These are phyloP conservation scores for Cyphellophora attinorum DNA, from an alignment of 2,329 filamentous ascomycete species.

Conservation along the genomic window DNA sequence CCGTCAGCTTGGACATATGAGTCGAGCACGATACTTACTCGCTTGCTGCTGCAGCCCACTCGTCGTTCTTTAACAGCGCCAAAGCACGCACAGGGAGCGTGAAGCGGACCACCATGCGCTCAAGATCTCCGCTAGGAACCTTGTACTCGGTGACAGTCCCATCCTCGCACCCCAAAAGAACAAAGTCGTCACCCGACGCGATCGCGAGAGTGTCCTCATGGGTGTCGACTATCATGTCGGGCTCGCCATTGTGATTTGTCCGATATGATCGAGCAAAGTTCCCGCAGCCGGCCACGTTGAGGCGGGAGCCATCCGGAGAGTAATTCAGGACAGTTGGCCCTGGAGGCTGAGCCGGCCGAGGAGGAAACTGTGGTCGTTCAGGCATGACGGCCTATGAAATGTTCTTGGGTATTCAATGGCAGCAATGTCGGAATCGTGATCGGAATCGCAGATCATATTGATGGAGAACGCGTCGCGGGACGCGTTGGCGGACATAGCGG, in stretches of 20 bases:
- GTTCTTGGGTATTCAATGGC: no score
- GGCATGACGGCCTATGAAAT: no score
- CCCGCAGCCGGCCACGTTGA: conserved; percentile 88
- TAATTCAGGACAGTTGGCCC: conserved; percentile 83
- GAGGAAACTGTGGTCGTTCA: conserved; percentile 15
- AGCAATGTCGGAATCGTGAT: no score
- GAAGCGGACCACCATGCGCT: conserved; percentile 72
- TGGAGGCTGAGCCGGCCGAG: conserved; percentile 50
- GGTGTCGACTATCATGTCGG: conserved; percentile 82
- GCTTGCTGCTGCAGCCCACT: conserved; percentile 93
- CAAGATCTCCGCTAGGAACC: conserved; percentile 58
- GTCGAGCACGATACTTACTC: conserved; percentile 47
- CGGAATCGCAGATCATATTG: no score
- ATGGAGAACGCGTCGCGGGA: no score
- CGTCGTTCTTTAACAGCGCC: conserved; percentile 66
- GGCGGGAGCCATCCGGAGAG: conserved; percentile 74
- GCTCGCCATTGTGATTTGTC: conserved; percentile 85
- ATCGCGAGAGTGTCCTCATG: conserved; percentile 78
- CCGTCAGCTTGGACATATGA: neutral
- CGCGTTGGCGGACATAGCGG: no score
- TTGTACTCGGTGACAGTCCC: conserved; percentile 92
- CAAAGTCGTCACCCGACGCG: conserved; percentile 65
- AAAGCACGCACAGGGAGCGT: conserved; percentile 83
- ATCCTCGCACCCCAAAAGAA: conserved; percentile 85
- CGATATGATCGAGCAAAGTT: conserved; percentile 89